phyloP scores from a whole-genome alignment of 2,329 filamentous ascomycete genomes.

The Pleoardoris graminearum region DNA sequence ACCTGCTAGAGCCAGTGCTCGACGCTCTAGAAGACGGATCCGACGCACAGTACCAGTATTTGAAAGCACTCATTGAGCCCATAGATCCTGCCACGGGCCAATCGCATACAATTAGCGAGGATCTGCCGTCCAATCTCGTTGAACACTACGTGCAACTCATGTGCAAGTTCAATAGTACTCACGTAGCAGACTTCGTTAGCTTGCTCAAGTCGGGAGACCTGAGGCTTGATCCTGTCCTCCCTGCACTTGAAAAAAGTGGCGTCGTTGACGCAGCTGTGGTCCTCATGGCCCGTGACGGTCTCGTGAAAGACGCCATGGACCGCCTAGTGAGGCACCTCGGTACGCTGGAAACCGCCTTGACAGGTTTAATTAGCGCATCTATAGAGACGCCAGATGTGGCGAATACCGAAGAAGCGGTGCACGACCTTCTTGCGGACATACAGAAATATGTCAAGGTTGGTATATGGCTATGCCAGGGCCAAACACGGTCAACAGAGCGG shows the following conservation, averaged over 20 bases:
- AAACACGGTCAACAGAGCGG: slow-evolving; percentile 64
- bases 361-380: slow-evolving; percentile 69
- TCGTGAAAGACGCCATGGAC: slow-evolving; percentile 80
- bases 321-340: slow-evolving; percentile 79
- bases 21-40: slow-evolving; percentile 63
- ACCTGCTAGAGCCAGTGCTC: slow-evolving; percentile 69
- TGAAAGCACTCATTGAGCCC: slow-evolving; percentile 75
- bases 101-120: slow-evolving; percentile 24
- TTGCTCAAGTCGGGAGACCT: slow-evolving; percentile 76
- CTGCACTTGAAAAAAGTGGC: slow-evolving; percentile 84
- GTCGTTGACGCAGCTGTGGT: slow-evolving; percentile 92
- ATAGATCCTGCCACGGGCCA: slow-evolving; percentile 37
- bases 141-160: slow-evolving; percentile 90
- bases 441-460: slow-evolving; percentile 92
- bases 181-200: slow-evolving; percentile 84
- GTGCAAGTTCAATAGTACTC: slow-evolving; percentile 79
- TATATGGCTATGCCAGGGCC: slow-evolving; percentile 91
- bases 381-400: slow-evolving; percentile 60
- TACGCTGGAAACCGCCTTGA: slow-evolving; percentile 77
- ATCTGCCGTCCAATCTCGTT: slow-evolving; percentile 61
- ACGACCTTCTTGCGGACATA: slow-evolving; percentile 74
- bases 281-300: slow-evolving; percentile 85
- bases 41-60: slow-evolving; percentile 73
- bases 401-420: slow-evolving; percentile 66
- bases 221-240: slow-evolving; percentile 76